Evolutionary conservation across 352 stramenopile species (phyloP).

Genomic region (Heterotrichella gracilis): DNA sequence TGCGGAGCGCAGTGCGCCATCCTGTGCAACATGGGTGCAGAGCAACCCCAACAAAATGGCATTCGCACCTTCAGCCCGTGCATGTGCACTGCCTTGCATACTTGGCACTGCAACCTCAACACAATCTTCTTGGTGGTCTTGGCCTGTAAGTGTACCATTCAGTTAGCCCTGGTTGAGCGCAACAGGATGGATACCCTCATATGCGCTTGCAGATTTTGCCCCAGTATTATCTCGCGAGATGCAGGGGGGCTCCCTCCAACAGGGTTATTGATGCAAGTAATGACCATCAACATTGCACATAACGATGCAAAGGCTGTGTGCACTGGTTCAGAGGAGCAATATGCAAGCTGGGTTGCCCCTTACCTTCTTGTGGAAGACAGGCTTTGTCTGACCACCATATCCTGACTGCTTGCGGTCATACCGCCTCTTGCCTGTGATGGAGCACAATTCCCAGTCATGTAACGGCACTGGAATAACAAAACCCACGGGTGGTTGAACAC

Average conservation of each 20-base stretch:
- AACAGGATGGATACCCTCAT: too few relatives aligned
- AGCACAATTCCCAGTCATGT: not conserved
- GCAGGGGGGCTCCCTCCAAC: too few relatives aligned
- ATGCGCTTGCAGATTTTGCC: too few relatives aligned
- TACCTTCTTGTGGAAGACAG: constrained; percentile 99
- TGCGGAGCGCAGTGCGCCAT: too few relatives aligned
- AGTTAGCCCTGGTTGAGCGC: too few relatives aligned
- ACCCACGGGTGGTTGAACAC: not conserved
- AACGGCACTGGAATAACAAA: not conserved
- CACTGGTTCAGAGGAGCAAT: not conserved
- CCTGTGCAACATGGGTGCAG: too few relatives aligned
- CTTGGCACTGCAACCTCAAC: constrained; percentile 95
- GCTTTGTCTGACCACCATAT: constrained; percentile 99
- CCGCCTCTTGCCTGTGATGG: constrained; percentile 42
- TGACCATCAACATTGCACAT: not conserved
- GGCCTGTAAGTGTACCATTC: too few relatives aligned
- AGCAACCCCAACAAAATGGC: too few relatives aligned
- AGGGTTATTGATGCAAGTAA: constrained; percentile 11
- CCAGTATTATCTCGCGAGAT: too few relatives aligned
- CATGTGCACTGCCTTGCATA: constrained; percentile 98
- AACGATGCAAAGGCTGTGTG: not conserved
- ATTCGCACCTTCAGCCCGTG: constrained; percentile 80
- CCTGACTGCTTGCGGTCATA: constrained; percentile 98
- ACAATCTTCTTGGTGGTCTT: constrained; percentile 91
- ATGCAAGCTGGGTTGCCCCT: too few relatives aligned